A percentile compares a stretch with the other conserved stretches of the same genome.
These are phyloP conservation scores for Besnoitia besnoiti DNA, from an alignment of 169 alveolate genomes.

Conservation along the genomic window DNA sequence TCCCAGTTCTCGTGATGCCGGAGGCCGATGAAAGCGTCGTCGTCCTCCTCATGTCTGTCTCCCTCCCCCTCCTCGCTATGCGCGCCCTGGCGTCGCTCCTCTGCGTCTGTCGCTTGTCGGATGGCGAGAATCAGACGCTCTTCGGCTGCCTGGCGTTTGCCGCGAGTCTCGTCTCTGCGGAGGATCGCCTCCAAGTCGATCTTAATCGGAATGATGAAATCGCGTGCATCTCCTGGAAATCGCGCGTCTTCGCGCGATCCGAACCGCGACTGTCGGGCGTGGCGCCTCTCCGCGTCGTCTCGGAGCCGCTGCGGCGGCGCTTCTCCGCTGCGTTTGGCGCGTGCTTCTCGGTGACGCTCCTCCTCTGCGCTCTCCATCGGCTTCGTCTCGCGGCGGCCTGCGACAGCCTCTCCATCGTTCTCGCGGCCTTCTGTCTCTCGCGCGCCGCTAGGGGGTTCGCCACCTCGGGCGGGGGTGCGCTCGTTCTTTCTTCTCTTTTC, in stretches of 20 bases:
- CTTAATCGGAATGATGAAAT: neutral
- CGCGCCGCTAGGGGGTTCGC: no score
- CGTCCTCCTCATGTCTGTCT: neutral
- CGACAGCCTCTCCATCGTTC: neutral
- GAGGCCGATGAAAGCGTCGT: neutral
- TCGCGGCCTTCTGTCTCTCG: no score
- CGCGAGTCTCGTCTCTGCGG: neutral
- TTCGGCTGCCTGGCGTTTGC: neutral
- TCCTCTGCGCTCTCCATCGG: neutral
- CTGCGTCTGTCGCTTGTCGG: neutral
- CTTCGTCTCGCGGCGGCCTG: neutral
- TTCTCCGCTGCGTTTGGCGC: neutral
- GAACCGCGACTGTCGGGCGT: neutral
- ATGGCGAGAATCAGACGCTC: neutral
- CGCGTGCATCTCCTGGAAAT: neutral
- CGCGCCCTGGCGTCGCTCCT: neutral
- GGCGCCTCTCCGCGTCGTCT: neutral
- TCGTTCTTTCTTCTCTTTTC: neutral
- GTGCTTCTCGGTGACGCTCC: neutral
- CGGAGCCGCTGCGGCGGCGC: neutral
- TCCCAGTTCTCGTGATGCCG: neutral
- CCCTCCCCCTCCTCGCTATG: neutral
- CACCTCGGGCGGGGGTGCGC: neutral
- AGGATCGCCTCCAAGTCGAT: neutral
- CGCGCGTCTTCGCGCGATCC: neutral